A percentile compares a stretch with the other conserved stretches of the same genome.
Conservation (phyloP, 2,329 filamentous ascomycete species). For the Aspergillus tanneri region DNA sequence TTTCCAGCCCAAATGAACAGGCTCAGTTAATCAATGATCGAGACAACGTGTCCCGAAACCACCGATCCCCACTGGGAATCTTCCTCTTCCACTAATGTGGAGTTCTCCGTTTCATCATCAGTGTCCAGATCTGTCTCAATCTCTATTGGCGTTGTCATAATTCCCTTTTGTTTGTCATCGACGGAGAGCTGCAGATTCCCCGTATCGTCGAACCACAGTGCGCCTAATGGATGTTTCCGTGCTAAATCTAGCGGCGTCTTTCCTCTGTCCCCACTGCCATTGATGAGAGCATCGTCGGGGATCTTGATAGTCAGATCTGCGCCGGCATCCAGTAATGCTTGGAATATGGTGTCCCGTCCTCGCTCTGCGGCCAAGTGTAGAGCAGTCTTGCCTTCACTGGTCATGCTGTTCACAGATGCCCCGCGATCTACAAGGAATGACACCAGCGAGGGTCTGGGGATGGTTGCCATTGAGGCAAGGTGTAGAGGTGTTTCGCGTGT, state of each 20-base stretch:
- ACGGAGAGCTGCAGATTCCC: slow-evolving; percentile 1
- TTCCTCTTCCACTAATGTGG: slow-evolving; percentile 1
- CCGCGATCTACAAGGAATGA: slow-evolving; percentile 24
- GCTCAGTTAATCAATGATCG: not conserved
- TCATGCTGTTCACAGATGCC: slow-evolving; percentile 20
- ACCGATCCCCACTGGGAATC: slow-evolving; percentile 3
- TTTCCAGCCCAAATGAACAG: not conserved
- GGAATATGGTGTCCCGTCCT: slow-evolving; percentile 26
- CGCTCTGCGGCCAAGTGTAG: slow-evolving; percentile 30
- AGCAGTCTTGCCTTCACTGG: slow-evolving; percentile 22
- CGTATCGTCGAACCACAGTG: slow-evolving; percentile 3
- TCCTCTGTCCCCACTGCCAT: slow-evolving; percentile 2
- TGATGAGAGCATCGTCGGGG: slow-evolving; percentile 10
- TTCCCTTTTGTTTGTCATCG: not conserved
- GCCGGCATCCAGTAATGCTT: slow-evolving; percentile 24
- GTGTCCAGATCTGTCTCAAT: not conserved
- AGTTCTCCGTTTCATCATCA: not conserved
- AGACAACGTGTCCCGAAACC: not conserved
- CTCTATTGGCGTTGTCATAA: not conserved
- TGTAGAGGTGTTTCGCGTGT: slow-evolving; percentile 29
- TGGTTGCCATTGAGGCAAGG: slow-evolving; percentile 22
- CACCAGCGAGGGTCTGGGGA: slow-evolving; percentile 21
- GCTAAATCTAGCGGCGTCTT: not conserved
- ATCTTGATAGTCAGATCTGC: slow-evolving; percentile 24
- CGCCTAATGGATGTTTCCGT: not conserved